phyloP scores from a whole-genome alignment of 2,329 filamentous ascomycete species.

The Cryoendolithus antarcticus region DNA sequence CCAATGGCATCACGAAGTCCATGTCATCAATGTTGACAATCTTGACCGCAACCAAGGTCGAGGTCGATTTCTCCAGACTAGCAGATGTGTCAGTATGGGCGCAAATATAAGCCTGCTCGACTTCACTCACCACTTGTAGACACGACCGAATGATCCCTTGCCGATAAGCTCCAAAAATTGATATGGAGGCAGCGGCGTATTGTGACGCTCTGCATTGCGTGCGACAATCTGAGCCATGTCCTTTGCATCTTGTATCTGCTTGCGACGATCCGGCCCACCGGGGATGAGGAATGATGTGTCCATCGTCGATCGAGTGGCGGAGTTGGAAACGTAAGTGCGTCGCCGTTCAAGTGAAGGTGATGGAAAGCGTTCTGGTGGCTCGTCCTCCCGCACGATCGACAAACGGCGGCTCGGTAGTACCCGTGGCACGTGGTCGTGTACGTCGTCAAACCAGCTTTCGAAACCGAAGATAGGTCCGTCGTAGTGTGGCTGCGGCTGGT shows the following conservation, averaged over 20 bases:
- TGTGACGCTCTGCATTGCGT: constrained; percentile 48
- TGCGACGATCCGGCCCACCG: constrained; percentile 35
- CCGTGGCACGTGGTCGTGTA: too few species aligned
- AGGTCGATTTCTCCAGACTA: constrained; percentile 8
- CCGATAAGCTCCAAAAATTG: constrained; percentile 61
- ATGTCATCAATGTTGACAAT: constrained; percentile 75
- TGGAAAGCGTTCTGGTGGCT: too few species aligned
- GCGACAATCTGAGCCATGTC: constrained; percentile 55
- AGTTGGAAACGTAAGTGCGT: too few species aligned
- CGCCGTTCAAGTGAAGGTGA: too few species aligned
- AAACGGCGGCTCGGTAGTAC: too few species aligned
- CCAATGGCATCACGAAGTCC: constrained; percentile 41
- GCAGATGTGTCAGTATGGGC: background rate
- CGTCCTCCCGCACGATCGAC: too few species aligned
- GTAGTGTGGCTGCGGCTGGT: too few species aligned
- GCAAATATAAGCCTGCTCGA: background rate
- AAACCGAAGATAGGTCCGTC: too few species aligned
- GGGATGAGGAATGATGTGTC: constrained; percentile 5
- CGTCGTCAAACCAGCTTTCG: too few species aligned
- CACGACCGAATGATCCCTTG: constrained; percentile 61
- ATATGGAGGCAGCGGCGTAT: constrained; percentile 52
- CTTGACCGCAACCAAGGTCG: constrained; percentile 57
- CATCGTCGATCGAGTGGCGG: background rate
- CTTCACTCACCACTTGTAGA: constrained; percentile 48
- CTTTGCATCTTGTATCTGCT: constrained; percentile 56